Base-by-base conservation (phyloP, 1,139 yeast genomes). In the Zygoascus hellenicus region DNA sequence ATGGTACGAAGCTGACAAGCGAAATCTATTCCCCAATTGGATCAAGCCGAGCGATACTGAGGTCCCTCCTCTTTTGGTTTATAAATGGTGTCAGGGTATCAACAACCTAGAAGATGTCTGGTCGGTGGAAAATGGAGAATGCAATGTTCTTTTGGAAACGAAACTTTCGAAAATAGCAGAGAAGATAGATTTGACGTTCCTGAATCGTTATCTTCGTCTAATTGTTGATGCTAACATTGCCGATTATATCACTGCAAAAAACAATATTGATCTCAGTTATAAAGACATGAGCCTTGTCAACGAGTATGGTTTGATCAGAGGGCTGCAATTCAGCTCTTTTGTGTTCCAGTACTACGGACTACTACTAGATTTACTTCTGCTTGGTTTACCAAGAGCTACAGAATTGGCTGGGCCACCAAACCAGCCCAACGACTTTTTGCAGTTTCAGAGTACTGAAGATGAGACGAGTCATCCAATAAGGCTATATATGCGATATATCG, bases 231-330 rank as follows among this genome's bases (percentile, higher is more conserved):
- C 96, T 0, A 86, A 85, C 56, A 78, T 94, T 59, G 98, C 98
- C 3, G 97, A 92, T 63, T 94, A 94, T 62, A 83, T 92, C 58
- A 88, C 96, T 0, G 83, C 97, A 1, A 90, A 90, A 63, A 89
- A 88, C 66, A 94, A 92, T 58, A 80, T 90, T 19, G 77, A 79
- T 33, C 60, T 94, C 32, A 76, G 92, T 1, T 94, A 83, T 64
- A 94, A 94, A 62, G 99, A 94, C 63, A 94, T 94, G 98, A 85
- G 81, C 52, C 96, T 89, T 63, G 81, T 86, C 14, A 92, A 92
- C 64, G 90, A 85, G 58, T 82, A 81, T 61, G 99, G 99, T 29
- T 67, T 94, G 51, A 68, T 94, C 16, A 75, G 95, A 47, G 99
- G 98, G 1, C 69, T 92, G 29, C 96, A 88, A 59, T 94, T 89